Evolutionary conservation across 129 eudicot genomes (phyloP).

Genomic region (Escallonia rubra): DNA sequence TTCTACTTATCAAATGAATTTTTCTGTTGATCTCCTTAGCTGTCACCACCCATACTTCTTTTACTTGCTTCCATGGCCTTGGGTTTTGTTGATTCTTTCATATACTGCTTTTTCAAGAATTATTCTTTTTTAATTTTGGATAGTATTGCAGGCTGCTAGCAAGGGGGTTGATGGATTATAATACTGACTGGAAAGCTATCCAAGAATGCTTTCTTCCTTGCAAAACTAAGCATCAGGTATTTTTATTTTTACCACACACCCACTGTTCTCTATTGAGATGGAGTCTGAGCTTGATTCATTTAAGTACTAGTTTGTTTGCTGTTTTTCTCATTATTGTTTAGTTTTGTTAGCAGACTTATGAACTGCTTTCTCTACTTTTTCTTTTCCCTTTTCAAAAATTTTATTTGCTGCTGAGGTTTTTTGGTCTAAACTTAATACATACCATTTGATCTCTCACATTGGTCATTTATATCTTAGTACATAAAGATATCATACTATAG

Average conservation of each 20-base stretch:
- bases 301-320: too few species aligned
- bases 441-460: too few species aligned
- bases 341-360: too few species aligned
- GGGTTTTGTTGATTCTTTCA: not conserved
- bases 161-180: slow-evolving; percentile 77
- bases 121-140: not conserved
- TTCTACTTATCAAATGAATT: not conserved
- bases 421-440: too few species aligned
- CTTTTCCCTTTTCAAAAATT: too few species aligned
- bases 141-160: slow-evolving; percentile 67
- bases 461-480: too few species aligned
- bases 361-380: too few species aligned
- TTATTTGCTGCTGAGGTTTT: too few species aligned
- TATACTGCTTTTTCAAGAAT: not conserved
- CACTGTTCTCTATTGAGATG: too few species aligned
- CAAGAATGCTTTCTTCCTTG: slow-evolving; percentile 85
- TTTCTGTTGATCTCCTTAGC: not conserved
- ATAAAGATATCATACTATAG: too few species aligned
- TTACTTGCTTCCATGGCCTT: not conserved
- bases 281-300: too few species aligned
- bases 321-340: too few species aligned
- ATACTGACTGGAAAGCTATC: slow-evolving; percentile 88
- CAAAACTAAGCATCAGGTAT: slow-evolving; percentile 89
- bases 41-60: not conserved
- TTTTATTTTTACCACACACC: not conserved